Evolutionary conservation across 495 filamentous ascomycete genomes (phyloP), one percentile per base, ranked within the genome.

Genomic region (Oleoguttula mirabilis): DNA sequence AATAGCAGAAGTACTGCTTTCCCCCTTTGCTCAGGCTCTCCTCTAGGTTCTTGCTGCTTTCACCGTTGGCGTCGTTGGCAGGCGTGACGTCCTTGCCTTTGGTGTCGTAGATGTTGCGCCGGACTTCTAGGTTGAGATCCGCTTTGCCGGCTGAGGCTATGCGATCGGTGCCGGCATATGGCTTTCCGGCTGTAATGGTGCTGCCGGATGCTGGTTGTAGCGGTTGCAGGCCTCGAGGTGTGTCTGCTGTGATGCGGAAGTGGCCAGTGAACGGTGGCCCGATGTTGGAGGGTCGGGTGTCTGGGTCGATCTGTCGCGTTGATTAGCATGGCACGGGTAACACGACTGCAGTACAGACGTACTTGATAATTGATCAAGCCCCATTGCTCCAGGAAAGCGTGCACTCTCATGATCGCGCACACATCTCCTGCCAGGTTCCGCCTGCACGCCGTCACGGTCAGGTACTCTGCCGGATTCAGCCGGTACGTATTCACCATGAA

Each of bases 401-500:
- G 90, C 19, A 98, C 85, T 41, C 90, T 78, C 90, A 96, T 95
- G 50, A 98, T 96, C 11, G 92, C 90, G 61, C 90, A 96, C 39
- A 98, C 90, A 64, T 98, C 90, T 46, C 90, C 90, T 6, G 92
- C 88, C 49, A 98, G 70, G 60, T 98, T 98, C 41, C 90, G 77
- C 47, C 90, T 70, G 58, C 90, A 98, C n/a, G 90, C 90, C 8
- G 90, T 98, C 40, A 98, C 86, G 12, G 92, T 98, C 30, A 98
- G 70, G 56, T 98, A 98, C 62, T 98, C 90, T 20, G 84, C 72
- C 2, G 90, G 90, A 59, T 95, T 96, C 36, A 98, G 64, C 16
- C 90, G 76, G 62, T 98, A 98, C 14, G 90, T 94, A 60, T 96
- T 96, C 61, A 98, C 88, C 90, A 98, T 98, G 62, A 98, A 98